Base-by-base conservation (phyloP, 306 rosid species). In the Vicia villosa region DNA sequence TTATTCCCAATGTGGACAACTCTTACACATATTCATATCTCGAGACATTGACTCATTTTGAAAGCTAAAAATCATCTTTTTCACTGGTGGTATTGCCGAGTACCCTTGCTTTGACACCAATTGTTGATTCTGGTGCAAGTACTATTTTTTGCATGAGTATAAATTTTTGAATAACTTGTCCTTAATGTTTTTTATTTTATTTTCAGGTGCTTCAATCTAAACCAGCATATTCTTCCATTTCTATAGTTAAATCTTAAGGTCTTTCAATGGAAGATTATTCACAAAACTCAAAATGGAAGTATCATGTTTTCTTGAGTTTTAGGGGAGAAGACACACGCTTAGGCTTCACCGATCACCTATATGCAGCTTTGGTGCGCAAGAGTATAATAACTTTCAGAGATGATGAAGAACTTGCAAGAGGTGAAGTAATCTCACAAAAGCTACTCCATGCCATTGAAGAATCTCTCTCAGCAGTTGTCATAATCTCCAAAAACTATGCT, bases 281-380 rank as follows among this genome's bases (percentile, higher is more conserved):
- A 16, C 38, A 24, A 63, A 51, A 15, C 60, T 9, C 52, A n/a
- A 58, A 45, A 30, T 74, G 73, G 73, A 66, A 74, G 61, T 74
- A 66, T 16, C 79, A 74, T n/a, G 60, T 74, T 32, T 74, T 74
- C 73, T 74, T 74, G 73, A 74, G 73, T 34, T 66, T 74, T 45
- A 74, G 79, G 60, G 79, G 73, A 51, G 58, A 51, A 51, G 58
- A 51, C 30, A 51, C 30, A 51, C 58, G 58, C 32, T 10, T 51
- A 20, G 58, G 58, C 58, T 51, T 51, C n/a, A 20, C 58, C n/a
- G 58, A 51, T 51, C 58, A 51, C 58, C 14, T 51, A 10, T 51
- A 20, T 20, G 58, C 58, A 20, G 58, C 58, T 5, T 21, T 51
- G 30, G 58, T 21, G 30, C 58, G 58, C 5, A 51, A 51, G 28